phyloP scores from a whole-genome alignment of 2,329 filamentous ascomycete genomes.

The Fusarium torulosum region DNA sequence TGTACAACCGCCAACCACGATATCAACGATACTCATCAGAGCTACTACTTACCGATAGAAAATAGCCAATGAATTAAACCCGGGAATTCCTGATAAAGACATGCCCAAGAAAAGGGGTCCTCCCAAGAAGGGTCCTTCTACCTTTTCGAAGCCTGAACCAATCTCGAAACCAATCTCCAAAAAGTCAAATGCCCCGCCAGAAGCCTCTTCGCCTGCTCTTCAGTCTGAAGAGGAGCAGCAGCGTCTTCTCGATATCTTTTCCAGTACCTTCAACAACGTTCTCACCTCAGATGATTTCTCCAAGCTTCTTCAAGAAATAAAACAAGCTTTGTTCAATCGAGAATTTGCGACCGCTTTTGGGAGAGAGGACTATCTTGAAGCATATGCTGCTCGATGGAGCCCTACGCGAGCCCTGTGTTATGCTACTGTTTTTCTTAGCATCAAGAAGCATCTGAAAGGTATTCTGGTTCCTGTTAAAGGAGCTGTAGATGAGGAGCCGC shows the following conservation, averaged over 20 bases:
- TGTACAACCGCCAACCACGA: slow-evolving; percentile 15
- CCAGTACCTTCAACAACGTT: slow-evolving; percentile 68
- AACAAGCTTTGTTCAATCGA: slow-evolving; percentile 85
- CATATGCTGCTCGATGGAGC: slow-evolving; percentile 93
- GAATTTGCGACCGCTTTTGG: slow-evolving; percentile 88
- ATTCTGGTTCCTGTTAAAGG: slow-evolving; percentile 35
- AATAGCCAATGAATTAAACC: slow-evolving; percentile 13
- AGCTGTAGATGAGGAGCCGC: not conserved
- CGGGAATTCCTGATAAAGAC: slow-evolving; percentile 15
- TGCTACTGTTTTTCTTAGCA: slow-evolving; percentile 63
- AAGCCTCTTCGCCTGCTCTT: slow-evolving; percentile 29
- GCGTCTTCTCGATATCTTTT: slow-evolving; percentile 79
- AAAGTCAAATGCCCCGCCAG: slow-evolving; percentile 29
- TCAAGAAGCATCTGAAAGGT: slow-evolving; percentile 53
- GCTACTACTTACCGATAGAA: slow-evolving; percentile 2
- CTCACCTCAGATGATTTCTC: slow-evolving; percentile 63
- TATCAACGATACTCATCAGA: slow-evolving; percentile 12
- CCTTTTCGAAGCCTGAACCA: slow-evolving; percentile 18
- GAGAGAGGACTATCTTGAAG: slow-evolving; percentile 75
- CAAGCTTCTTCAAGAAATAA: slow-evolving; percentile 80
- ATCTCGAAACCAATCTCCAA: slow-evolving; percentile 36
- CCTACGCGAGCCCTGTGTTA: slow-evolving; percentile 88
- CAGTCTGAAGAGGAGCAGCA: slow-evolving; percentile 65
- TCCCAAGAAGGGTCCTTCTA: slow-evolving; percentile 40
- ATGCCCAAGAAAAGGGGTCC: slow-evolving; percentile 46